Percentiles rank a stretch among this genome's conserved stretches.
These are phyloP conservation scores for Jatropha multifida DNA, from an alignment of 441 rosid genomes.

Conservation along the genomic window DNA sequence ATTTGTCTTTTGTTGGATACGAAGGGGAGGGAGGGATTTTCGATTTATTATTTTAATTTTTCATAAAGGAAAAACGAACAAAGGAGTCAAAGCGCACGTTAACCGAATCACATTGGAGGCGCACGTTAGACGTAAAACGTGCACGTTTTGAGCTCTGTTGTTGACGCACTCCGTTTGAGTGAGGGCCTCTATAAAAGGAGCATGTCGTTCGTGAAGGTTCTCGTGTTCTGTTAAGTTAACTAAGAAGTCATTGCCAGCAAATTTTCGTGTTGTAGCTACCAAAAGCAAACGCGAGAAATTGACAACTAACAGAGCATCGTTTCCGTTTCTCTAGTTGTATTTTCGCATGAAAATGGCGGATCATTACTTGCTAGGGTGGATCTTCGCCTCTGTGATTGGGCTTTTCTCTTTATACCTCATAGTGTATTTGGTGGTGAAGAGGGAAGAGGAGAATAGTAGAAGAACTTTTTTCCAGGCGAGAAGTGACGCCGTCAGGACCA, in stretches of 20 bases:
- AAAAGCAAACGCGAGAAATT: background rate
- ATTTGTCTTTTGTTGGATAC: conserved; percentile 2
- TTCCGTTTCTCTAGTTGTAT: background rate
- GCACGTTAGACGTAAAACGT: background rate
- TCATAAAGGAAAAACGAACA: background rate
- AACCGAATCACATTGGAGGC: background rate
- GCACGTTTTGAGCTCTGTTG: background rate
- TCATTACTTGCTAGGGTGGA: conserved; percentile 41
- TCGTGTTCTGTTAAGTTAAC: background rate
- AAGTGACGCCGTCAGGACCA: conserved; percentile 31
- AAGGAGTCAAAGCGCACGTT: background rate
- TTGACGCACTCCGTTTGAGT: background rate
- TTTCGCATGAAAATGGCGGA: conserved; percentile 37
- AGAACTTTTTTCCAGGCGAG: background rate
- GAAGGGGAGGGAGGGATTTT: background rate
- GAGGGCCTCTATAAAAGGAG: conserved; percentile 2
- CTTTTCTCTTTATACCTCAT: conserved; percentile 37
- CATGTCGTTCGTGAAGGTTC: conserved; percentile 1
- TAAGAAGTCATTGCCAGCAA: background rate
- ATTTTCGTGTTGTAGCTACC: background rate
- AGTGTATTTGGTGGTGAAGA: conserved; percentile 27
- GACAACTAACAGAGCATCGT: background rate
- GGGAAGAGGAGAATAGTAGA: conserved; percentile 4
- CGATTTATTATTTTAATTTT: background rate
- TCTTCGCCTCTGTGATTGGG: conserved; percentile 41